Evolutionary conservation across 2,329 filamentous ascomycete species (phyloP), one percentile per base, ranked within the genome.

Genomic region (Neonectria hederae): DNA sequence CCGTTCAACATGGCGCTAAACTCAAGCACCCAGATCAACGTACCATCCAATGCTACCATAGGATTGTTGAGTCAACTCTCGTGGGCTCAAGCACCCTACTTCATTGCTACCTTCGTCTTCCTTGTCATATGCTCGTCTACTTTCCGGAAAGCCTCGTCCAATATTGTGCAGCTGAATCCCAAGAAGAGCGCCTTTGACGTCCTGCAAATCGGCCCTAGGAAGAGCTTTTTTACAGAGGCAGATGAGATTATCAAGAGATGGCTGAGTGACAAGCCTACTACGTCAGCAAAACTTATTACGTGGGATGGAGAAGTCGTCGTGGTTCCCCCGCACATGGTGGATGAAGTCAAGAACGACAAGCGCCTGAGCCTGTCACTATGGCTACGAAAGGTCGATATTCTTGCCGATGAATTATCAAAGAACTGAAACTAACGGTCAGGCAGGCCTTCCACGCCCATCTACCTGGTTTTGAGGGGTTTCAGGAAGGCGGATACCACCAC

Each of bases 271-370:
- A 51, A 51, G 13, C 48, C 48, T 8, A 30, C 30, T 6, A 32
- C 28, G 38, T 40, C 56, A 5, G 56, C 56, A 6, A 35, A 26
- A 11, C 52, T 59, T 9, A 59, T 53, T 8, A 59, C 56, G 1
- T 59, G 56, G 56, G 56, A 59, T 38, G 56, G 56, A 3, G 51
- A 53, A 19, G 56, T 59, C 14, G 22, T 51, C 3, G 21, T 59
- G 48, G 56, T 59, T n/a, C 56, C 56, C 13, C 56, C 56, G 2
- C 56, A 59, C 19, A 59, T 59, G 56, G 56, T 59, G 19, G 46
- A 59, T 19, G 56, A 59, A 22, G 56, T 59, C 26, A 59, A 59
- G 11, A 59, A 59, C n/a, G 56, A 59, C 19, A 42, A 30, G 6
- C 56, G 56, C 4, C 56, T 59, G 7, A 59, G 56, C 14, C 5